Evolutionary conservation across 345 rosid genomes (phyloP), one percentile per base, ranked within the genome.

Genomic region (Rhizophora mangle): DNA sequence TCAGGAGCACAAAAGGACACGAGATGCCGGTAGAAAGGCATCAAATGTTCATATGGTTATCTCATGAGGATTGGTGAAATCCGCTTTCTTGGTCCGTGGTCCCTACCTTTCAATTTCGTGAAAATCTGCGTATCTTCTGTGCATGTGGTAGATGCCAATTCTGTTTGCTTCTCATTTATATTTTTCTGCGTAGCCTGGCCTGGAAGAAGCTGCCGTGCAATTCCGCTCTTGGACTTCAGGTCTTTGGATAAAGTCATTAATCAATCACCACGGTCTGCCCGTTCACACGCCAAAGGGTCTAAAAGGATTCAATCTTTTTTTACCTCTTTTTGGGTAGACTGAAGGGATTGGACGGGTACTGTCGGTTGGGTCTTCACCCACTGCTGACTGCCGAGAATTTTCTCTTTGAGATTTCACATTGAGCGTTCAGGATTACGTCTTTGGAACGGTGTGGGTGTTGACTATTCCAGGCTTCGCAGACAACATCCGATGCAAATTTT

Each of bases 181-280:
- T 58, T 21, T 57, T 21, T 58, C 16, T 13, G 27, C 61, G 0
- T 3, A 5, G 61, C 34, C 19, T 43, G 49, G 16, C 16, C 49
- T 21, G 26, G 29, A 47, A 57, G 64, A 69, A 71, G 67, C 24
- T 6, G n/a, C 53, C 36, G 1, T 24, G 77, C 56, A 72, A 66
- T 29, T 21, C 22, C 69, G 15, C 18, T 2, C 29, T 75, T 75
- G 76, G 76, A 72, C 79, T 60, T 63, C 30, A 15, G 55, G 71
- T 64, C 76, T 52, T 65, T 57, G 22, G 37, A 2, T 24, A 0
- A n/a, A 66, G 0, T n/a, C 5, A 13, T 7, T 4, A 66, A 11
- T 21, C 34, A 15, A 31, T 18, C 8, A 6, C 1, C 52, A 1
- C 8, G 21, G 34, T 36, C 53, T 37, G 34, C 46, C 16, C 18